These are phyloP conservation scores for Starmerella sirachaensis DNA, from an alignment of 805 yeast genomes.

Conservation along the genomic window DNA sequence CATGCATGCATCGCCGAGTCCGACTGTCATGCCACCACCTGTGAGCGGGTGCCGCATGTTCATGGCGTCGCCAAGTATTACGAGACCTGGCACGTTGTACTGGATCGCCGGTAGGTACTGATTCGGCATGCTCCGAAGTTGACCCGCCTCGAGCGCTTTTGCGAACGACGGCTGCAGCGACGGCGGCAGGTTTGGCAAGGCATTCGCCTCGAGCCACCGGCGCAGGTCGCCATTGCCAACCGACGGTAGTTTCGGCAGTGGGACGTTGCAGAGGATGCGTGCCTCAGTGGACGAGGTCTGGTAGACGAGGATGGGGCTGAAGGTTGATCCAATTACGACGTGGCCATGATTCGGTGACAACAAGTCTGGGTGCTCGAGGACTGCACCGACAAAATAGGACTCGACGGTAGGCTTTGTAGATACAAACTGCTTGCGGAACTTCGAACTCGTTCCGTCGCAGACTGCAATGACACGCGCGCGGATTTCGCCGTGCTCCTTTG, in stretches of 20 bases:
- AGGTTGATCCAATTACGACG: constrained; percentile 64
- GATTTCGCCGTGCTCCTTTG: constrained; percentile 29
- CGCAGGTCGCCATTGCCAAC: constrained; percentile 43
- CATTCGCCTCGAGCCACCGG: constrained; percentile 46
- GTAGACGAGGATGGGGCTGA: constrained; percentile 79
- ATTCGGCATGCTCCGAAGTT: constrained; percentile 83
- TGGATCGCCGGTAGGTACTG: constrained; percentile 72
- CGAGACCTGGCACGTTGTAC: constrained; percentile 58
- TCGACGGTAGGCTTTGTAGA: constrained; percentile 55
- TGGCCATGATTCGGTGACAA: constrained; percentile 77
- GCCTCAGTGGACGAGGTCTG: constrained; percentile 77
- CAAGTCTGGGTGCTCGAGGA: constrained; percentile 58
- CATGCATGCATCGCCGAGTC: constrained; percentile 69
- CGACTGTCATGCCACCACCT: constrained; percentile 99
- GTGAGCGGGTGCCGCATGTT: constrained; percentile 98
- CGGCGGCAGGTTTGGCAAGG: constrained; percentile 59
- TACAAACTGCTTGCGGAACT: constrained; percentile 65
- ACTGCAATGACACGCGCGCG: constrained; percentile 56
- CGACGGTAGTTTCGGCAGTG: constrained; percentile 60
- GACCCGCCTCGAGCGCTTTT: constrained; percentile 45
- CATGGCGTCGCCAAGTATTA: constrained; percentile 82
- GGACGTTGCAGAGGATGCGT: constrained; percentile 78
- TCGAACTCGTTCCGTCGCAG: constrained; percentile 92
- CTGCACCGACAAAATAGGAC: constrained; percentile 79
- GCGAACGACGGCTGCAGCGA: constrained; percentile 53